phyloP scores from a whole-genome alignment of 192 early-diverging fungal species.

The Coemansia sp. region DNA sequence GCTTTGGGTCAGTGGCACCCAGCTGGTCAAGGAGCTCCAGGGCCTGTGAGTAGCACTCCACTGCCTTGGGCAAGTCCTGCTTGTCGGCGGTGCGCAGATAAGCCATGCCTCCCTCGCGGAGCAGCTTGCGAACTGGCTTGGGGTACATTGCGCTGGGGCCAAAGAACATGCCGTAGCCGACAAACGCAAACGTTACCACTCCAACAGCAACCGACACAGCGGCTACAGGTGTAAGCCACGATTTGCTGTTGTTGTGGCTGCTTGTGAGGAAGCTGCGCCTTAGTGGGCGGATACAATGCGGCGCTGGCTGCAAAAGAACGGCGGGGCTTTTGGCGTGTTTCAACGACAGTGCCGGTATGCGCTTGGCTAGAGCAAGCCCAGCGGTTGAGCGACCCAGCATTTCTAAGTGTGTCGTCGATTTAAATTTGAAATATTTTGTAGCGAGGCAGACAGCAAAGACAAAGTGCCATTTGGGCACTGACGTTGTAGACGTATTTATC shows the following conservation, averaged over 20 bases:
- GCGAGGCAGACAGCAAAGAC: neutral
- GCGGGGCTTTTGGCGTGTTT: neutral
- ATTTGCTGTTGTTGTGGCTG: neutral
- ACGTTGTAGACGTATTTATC: neutral
- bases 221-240: conserved; percentile 19
- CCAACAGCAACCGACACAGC: conserved; percentile 9
- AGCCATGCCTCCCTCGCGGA: conserved; percentile 46
- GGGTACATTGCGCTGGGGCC: conserved; percentile 40
- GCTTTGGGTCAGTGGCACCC: conserved; percentile 26
- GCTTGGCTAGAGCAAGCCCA: conserved; percentile 1
- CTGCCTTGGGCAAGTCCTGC: conserved; percentile 51
- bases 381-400: conserved; percentile 1
- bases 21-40: conserved; percentile 37
- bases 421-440: neutral
- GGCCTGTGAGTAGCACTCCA: conserved; percentile 38
- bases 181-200: conserved; percentile 18
- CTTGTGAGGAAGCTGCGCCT: conserved; percentile 15
- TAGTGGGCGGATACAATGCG: neutral
- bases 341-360: neutral
- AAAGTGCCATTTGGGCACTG: neutral
- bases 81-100: conserved; percentile 40
- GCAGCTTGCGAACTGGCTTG: conserved; percentile 29
- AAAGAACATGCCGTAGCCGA: conserved; percentile 36
- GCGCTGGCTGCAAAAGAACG: neutral
- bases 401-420: neutral